Percentiles rank a stretch among this genome's conserved stretches.
phyloP scores from a whole-genome alignment of 2,329 filamentous ascomycete genomes.

The Pseudogymnoascus sp. region DNA sequence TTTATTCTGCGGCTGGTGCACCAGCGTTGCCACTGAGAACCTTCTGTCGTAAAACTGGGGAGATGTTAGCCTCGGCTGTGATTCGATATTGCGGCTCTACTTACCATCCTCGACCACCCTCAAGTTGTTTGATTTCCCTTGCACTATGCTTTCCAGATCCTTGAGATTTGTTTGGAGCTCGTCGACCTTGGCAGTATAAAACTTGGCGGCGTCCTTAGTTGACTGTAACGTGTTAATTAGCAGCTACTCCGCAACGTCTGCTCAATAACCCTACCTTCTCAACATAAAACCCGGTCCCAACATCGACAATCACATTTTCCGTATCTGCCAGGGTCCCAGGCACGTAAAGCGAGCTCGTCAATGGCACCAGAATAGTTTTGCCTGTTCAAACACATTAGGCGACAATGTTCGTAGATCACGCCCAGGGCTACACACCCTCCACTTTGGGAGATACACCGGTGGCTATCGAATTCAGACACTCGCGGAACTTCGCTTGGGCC shows the following conservation, averaged over 20 bases:
- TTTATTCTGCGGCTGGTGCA: constrained; percentile 24
- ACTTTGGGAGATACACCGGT: constrained; percentile 39
- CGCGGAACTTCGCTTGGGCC: constrained; percentile 84
- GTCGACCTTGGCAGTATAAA: constrained; percentile 61
- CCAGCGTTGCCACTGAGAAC: constrained; percentile 36
- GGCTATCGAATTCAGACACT: constrained; percentile 74
- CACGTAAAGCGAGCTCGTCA: constrained; percentile 93
- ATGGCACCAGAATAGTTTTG: constrained; percentile 72
- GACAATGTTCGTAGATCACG: neutral
- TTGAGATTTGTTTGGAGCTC: constrained; percentile 55
- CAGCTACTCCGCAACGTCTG: neutral
- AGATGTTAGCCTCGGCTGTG: constrained; percentile 17
- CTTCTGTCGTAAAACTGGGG: constrained; percentile 41
- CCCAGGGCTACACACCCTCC: constrained; percentile 29
- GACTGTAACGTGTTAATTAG: constrained; percentile 28
- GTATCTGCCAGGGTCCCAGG: constrained; percentile 68
- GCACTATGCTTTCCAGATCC: constrained; percentile 59
- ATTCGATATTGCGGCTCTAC: constrained; percentile 16
- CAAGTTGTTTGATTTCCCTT: constrained; percentile 74
- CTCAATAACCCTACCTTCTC: constrained; percentile 59
- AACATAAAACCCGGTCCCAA: constrained; percentile 89
- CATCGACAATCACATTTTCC: constrained; percentile 76
- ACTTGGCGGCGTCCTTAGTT: constrained; percentile 51
- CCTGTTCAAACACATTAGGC: constrained; percentile 15
- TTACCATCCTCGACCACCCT: constrained; percentile 82